Base-by-base conservation (phyloP, 495 filamentous ascomycete species). In the Ramalina intermedia region DNA sequence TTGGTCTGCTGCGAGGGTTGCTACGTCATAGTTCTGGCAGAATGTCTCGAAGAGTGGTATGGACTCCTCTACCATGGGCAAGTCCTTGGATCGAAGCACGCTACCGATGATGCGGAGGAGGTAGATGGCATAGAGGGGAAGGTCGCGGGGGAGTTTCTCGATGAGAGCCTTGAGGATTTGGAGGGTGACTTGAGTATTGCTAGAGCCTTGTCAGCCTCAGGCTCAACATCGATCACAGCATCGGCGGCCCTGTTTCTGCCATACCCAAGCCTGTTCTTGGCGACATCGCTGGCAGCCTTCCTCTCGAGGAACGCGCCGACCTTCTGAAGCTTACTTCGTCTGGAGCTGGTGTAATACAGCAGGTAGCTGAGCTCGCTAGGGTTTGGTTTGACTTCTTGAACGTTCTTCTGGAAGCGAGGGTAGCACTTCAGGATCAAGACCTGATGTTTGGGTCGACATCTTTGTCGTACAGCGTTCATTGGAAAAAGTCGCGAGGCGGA, bases 311-410 rank as follows among this genome's bases (percentile, higher is more conserved):
- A 96, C 58, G 77, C 77, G 61, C 85, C 85, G 43, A 96, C 86
- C 63, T 96, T 96, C 59, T 88, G 86, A 48, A 96, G 75, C 75
- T 94, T 96, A 65, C 84, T 88, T 50, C 85, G 77, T 46, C 89
- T 84, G 55, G 88, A 91, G 62, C 86, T 89, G 38, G 84, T 85
- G 73, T 96, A 94, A 73, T 90, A 96, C 24, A 95, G 78, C 45
- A 96, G 75, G 61, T 96, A 96, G 61, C 85, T 93, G 38, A 96
- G 79, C 69, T 96, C 89, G 65, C 84, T 91, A 40, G 85, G 81
- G 61, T 96, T 96, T 8, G 89, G 87, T 64, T 87, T 90, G 49
- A 94, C 85, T 54, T 93, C 85, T 59, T 82, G 76, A 41, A 85
- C 85, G 51, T 84, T 85, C 66, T 94, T 94, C 47, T 85, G 82